These are phyloP conservation scores for Arabis alpina DNA, from an alignment of 345 rosid genomes.

Conservation along the genomic window DNA sequence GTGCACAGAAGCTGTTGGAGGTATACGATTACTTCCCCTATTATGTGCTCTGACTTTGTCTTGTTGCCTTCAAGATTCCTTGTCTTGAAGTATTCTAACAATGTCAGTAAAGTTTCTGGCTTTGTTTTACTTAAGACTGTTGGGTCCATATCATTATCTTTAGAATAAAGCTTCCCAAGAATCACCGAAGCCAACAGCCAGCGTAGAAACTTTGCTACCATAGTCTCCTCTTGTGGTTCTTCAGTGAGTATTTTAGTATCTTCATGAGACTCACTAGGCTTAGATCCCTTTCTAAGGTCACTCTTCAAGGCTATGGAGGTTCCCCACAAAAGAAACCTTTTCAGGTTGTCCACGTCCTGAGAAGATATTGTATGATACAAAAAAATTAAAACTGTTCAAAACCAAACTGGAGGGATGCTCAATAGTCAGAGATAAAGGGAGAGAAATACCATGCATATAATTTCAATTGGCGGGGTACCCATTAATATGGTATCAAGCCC, in stretches of 20 bases:
- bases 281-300: constrained; percentile 42
- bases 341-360: constrained; percentile 68
- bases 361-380: constrained; percentile 27
- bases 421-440: constrained; percentile 30
- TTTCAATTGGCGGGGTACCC: constrained; percentile 69
- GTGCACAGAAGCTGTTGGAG: constrained; percentile 67
- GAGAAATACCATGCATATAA: constrained; percentile 59
- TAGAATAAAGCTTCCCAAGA: constrained; percentile 58
- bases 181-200: constrained; percentile 84
- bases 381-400: constrained; percentile 14
- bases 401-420: constrained; percentile 12
- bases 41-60: constrained; percentile 44
- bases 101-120: constrained; percentile 47
- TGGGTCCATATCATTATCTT: constrained; percentile 34
- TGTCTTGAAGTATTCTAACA: constrained; percentile 50
- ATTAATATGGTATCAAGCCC: constrained; percentile 69
- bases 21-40: constrained; percentile 58
- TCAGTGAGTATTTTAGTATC: constrained; percentile 33
- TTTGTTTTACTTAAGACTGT: constrained; percentile 41
- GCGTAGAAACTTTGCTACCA: constrained; percentile 72
- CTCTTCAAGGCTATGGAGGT: constrained; percentile 65
- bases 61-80: constrained; percentile 38
- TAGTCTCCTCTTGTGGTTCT: constrained; percentile 58
- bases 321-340: constrained; percentile 74
- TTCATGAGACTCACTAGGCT: constrained; percentile 35